Percentiles rank a stretch among this genome's conserved stretches.
Conservation (phyloP, 2,329 filamentous ascomycete species). For the Microdochium paspali region DNA sequence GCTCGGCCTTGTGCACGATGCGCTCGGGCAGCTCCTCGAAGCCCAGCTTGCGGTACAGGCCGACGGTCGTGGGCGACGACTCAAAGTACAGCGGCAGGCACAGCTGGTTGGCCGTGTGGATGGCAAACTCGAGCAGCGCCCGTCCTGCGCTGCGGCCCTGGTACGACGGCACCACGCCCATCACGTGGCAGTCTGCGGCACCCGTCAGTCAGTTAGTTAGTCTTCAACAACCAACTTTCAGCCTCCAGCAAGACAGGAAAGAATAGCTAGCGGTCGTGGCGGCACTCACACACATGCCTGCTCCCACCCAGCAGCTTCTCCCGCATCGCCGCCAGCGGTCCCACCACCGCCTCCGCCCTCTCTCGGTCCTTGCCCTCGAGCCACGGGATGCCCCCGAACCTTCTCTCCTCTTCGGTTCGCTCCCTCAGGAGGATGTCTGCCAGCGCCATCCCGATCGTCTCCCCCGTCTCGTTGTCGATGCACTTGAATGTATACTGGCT, state of each 20-base stretch:
- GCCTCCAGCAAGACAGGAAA: constrained; percentile 1
- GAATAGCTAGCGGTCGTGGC: constrained; percentile 7
- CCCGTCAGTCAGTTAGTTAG: constrained; percentile 1
- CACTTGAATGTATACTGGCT: constrained; percentile 37
- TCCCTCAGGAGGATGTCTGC: constrained; percentile 30
- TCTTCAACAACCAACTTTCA: constrained; percentile 1
- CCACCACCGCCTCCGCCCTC: constrained; percentile 30
- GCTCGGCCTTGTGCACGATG: constrained; percentile 25
- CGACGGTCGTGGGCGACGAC: constrained; percentile 28
- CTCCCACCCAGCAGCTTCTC: constrained; percentile 28
- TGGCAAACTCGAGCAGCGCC: constrained; percentile 19
- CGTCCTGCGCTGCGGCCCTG: constrained; percentile 32
- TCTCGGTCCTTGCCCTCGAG: constrained; percentile 31
- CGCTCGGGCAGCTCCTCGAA: constrained; percentile 29
- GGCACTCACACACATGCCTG: constrained; percentile 26
- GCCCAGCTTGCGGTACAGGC: constrained; percentile 35
- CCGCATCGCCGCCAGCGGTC: constrained; percentile 28
- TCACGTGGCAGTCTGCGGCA: constrained; percentile 26
- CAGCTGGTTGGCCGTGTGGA: constrained; percentile 23
- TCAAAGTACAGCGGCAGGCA: constrained; percentile 36
- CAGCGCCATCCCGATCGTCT: constrained; percentile 36
- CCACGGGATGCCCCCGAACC: constrained; percentile 33
- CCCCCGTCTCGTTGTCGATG: constrained; percentile 29
- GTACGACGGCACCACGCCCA: constrained; percentile 31
- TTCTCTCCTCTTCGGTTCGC: constrained; percentile 29